These are phyloP conservation scores for Chytridiales sp. DNA, from an alignment of 371 early-diverging fungal species.

Conservation along the genomic window DNA sequence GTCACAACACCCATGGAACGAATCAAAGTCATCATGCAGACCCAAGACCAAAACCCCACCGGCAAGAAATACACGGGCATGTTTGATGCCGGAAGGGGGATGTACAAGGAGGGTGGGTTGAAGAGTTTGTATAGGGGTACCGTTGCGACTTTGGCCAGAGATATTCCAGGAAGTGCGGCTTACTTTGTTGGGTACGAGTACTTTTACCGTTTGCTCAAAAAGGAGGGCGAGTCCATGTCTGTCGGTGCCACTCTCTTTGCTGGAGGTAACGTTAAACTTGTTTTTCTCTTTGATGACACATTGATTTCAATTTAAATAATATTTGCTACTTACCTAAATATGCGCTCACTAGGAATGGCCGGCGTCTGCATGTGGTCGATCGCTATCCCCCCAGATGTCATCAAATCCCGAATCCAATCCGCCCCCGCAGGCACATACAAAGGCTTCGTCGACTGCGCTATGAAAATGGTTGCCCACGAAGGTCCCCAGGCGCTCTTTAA, in stretches of 20 bases:
- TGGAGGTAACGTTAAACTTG: no score
- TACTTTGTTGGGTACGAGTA: constrained; percentile 96
- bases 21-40: constrained; percentile 93
- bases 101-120: constrained; percentile 61
- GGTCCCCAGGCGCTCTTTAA: constrained; percentile 93
- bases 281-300: no score
- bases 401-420: constrained; percentile 95
- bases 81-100: constrained; percentile 46
- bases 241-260: constrained; percentile 85
- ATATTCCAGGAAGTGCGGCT: constrained; percentile 94
- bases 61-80: constrained; percentile 51
- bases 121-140: constrained; percentile 89
- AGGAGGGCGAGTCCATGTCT: constrained; percentile 67
- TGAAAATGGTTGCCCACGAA: constrained; percentile 72
- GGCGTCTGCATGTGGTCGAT: constrained; percentile 84
- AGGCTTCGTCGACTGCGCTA: constrained; percentile 73
- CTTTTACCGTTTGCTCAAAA: constrained; percentile 76
- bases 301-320: neutral
- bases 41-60: constrained; percentile 64
- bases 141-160: constrained; percentile 89
- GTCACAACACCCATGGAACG: constrained; percentile 85
- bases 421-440: constrained; percentile 91
- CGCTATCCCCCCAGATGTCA: constrained; percentile 90
- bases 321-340: neutral
- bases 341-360: constrained; percentile 52